Evolutionary conservation across 176 grass and related monocot species (phyloP), one percentile per base, ranked within the genome.

Genomic region (Carex kokanica): DNA sequence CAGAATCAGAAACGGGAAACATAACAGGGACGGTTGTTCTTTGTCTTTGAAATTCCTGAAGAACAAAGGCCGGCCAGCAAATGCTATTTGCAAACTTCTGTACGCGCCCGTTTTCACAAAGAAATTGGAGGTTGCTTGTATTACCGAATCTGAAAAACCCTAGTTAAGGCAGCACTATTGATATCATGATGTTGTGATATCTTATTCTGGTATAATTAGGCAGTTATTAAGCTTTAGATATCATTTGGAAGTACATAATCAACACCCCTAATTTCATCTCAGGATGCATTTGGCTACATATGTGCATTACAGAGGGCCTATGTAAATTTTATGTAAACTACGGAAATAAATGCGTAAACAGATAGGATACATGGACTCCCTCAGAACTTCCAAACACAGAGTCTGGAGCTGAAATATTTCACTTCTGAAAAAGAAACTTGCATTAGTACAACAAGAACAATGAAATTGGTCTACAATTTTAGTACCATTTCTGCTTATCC

Each of bases 61-160:
- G 89, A 84, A 92, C 90, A 84, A 94, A 94, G 60, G 88, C 91
- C 67, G 94, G 94, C 94, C 91, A 97, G 82, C 91, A 92, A 60
- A 97, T 86, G 83, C 85, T 90, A 81, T 94, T 94, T 68, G 94
- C 91, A 80, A 97, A 97, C 87, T 97, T 94, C 34, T 94, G 91
- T 65, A 94, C 80, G 41, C 90, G 88, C 63, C 94, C 90, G 85
- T 83, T 97, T 88, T 97, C 94, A 58, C 85, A 97, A 53, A 97
- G 89, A 83, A 92, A 86, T 81, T 90, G 85, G 79, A 97, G 81
- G 79, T 89, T 94, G 70, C 90, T 97, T 80, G 84, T 27, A 74
- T 92, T 94, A 59, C 90, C 90, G 83, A 92, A 97, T 86, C 94
- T 97, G 82, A 88, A 85, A 64, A 82, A 34, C 40, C 88, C 62